Percentiles rank a stretch among this genome's conserved stretches.
phyloP scores from a whole-genome alignment of 192 early-diverging fungal species.

The Backusella liffmaniae region DNA sequence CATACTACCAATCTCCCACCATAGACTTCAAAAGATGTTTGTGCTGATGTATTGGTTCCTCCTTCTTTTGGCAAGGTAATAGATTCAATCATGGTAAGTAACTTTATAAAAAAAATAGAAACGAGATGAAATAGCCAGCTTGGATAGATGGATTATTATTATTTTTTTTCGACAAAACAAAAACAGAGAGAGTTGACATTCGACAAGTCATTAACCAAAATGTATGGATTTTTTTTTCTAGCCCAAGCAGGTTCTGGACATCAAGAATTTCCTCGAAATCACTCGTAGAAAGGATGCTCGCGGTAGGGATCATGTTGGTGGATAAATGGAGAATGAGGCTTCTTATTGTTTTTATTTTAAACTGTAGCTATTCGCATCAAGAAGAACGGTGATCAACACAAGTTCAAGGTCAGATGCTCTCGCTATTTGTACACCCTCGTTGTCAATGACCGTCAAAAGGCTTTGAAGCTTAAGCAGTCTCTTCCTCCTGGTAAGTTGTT shows the following conservation, averaged over 20 bases:
- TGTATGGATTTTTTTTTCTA: slow-evolving; percentile 25
- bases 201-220: neutral
- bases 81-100: slow-evolving; percentile 13
- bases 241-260: slow-evolving; percentile 97
- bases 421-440: slow-evolving; percentile 98
- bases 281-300: slow-evolving; percentile 95
- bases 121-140: neutral
- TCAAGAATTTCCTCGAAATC: slow-evolving; percentile 97
- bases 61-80: slow-evolving; percentile 19
- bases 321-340: neutral
- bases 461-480: slow-evolving; percentile 92
- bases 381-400: slow-evolving; percentile 88
- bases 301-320: slow-evolving; percentile 46
- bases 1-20: neutral
- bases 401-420: slow-evolving; percentile 99
- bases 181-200: neutral
- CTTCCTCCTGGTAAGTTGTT: slow-evolving; percentile 80
- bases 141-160: slow-evolving; percentile 4
- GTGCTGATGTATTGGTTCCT: neutral
- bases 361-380: slow-evolving; percentile 82
- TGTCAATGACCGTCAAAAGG: slow-evolving; percentile 93
- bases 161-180: neutral
- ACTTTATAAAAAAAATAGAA: neutral
- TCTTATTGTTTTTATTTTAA: neutral
- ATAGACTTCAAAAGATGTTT: neutral